Base-by-base conservation (phyloP, 2,329 filamentous ascomycete species). In the Apiospora malaysiana region DNA sequence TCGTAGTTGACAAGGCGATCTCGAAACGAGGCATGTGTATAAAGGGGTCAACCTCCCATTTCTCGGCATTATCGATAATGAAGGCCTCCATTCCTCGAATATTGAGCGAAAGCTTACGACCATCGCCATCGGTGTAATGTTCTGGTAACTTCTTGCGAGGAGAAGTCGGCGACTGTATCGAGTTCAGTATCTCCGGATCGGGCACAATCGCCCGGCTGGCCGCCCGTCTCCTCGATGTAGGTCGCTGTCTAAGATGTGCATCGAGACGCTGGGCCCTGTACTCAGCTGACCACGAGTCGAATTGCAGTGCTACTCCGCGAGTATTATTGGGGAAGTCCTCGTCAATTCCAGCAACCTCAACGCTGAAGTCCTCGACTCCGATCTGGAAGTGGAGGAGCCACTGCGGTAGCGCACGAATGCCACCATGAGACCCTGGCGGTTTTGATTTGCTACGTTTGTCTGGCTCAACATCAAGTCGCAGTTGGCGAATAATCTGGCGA, bases 311-410 rank as follows among this genome's bases (percentile, higher is more conserved):
- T 51, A 97, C 87, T 23, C 96, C 96, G 27, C 94, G 90, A 18
- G 92, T 92, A 70, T 95, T 90, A 63, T 91, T 88, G 0, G 95
- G 97, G 45, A 98, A 94, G 25, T 91, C 90, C 66, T 91, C 86
- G 78, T 99, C 97, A 27, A 96, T 86, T 2, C 96, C 96, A 23
- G 96, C 96, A 69, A 98, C 88, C 79, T 99, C 95, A 68, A 97
- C 85, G 75, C 93, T 96, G 77, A 97, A 94, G 73, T 97, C 94
- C 5, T 93, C 93, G 1, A 94, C 94, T 78, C 97, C 93, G 6
- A 99, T 86, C 70, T 94, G 91, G 73, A 94, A 92, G 72, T 95
- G 91, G 47, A 95, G 82, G 8, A 99, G 86, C 96, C 96, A 99
- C 2, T 89, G 81, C 0, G 96, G 97, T 72, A 97, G 82, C 27